Percentiles rank a stretch among this genome's conserved stretches.
These are phyloP conservation scores for Lactarius trivialis DNA, from an alignment of 768 basidiomycete genomes.

Conservation along the genomic window DNA sequence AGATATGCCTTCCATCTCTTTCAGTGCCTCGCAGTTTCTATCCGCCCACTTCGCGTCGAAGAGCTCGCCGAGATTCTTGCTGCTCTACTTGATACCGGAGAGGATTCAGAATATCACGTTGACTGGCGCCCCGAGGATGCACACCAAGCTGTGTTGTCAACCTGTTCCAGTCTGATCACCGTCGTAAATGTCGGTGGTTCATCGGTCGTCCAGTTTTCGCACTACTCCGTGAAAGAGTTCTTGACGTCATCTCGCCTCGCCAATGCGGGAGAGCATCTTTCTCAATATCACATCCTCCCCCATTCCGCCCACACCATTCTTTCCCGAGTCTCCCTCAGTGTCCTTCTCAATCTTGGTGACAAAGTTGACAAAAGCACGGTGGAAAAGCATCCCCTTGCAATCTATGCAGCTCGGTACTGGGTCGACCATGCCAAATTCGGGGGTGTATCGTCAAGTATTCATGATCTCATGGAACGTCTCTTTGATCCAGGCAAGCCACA, in stretches of 20 bases:
- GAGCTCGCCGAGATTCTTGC: constrained; percentile 13
- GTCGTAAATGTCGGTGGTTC: neutral
- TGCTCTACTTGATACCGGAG: neutral
- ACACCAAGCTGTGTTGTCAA: neutral
- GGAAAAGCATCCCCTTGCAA: neutral
- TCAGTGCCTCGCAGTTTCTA: neutral
- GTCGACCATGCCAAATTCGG: neutral
- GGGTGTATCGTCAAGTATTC: neutral
- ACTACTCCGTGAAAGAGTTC: neutral
- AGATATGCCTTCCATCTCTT: neutral
- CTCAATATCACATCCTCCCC: neutral
- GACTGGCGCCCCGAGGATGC: neutral
- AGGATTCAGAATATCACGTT: neutral
- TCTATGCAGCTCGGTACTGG: constrained; percentile 1
- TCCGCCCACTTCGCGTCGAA: constrained; percentile 4
- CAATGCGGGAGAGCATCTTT: neutral
- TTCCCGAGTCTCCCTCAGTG: neutral
- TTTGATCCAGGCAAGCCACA: neutral
- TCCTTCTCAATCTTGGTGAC: neutral
- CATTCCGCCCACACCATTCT: neutral
- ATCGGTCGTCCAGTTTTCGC: neutral
- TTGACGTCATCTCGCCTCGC: neutral
- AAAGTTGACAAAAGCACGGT: neutral
- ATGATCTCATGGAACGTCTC: neutral
- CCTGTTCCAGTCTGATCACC: neutral